A percentile compares a stretch with the other conserved stretches of the same genome.
Evolutionary conservation across 2,329 filamentous ascomycete genomes (phyloP).

Genomic region (Hypoxylon sp.): DNA sequence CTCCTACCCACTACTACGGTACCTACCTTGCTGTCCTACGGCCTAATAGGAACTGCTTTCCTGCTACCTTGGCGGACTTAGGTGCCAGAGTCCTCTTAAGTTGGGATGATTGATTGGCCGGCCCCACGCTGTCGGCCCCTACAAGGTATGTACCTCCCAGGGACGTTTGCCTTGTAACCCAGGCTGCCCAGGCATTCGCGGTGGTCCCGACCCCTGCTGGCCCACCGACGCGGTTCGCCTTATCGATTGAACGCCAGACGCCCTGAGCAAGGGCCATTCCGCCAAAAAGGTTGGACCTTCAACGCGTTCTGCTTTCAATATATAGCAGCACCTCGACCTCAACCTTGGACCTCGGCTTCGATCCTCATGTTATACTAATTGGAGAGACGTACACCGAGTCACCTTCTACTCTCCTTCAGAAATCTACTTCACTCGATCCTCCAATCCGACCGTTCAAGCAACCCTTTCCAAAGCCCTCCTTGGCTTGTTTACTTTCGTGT

Average conservation of each 20-base stretch:
- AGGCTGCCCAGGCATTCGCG: slow-evolving; percentile 34
- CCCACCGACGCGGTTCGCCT: slow-evolving; percentile 40
- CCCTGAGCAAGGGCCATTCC: neutral
- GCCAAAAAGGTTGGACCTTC: neutral
- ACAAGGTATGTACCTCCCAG: too few species aligned
- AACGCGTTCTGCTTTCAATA: neutral
- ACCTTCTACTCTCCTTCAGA: neutral
- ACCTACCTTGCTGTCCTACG: too few species aligned
- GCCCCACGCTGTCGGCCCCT: slow-evolving; percentile 36
- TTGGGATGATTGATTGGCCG: slow-evolving; percentile 14
- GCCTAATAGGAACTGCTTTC: too few species aligned
- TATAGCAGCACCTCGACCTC: neutral
- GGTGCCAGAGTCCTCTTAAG: neutral
- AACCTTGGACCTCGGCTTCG: neutral
- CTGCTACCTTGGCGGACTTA: too few species aligned
- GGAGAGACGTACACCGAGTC: neutral
- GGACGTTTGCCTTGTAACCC: neutral
- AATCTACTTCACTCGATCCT: neutral
- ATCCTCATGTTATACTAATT: too few species aligned
- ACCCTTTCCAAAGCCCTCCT: neutral
- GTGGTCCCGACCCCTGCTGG: slow-evolving; percentile 21
- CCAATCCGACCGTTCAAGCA: neutral
- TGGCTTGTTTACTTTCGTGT: slow-evolving; percentile 37
- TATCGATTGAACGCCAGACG: slow-evolving; percentile 37
- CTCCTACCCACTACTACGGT: too few species aligned